Conservation (phyloP, 345 rosid species). For the Eucalyptus pumila region DNA sequence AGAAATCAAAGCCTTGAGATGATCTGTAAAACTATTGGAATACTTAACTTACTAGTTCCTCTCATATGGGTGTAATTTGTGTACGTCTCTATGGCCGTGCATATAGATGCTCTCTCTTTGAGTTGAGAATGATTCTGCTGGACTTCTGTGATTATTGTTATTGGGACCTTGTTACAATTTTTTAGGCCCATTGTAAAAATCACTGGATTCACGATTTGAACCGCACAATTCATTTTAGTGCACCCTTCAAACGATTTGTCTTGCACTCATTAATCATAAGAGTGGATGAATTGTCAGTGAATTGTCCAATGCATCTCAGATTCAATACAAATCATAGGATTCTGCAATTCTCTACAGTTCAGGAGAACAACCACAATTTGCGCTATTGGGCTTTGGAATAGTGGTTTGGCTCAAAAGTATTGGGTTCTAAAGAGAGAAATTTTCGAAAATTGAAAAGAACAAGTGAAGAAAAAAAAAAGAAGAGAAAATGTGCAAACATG, state of each 20-base stretch:
- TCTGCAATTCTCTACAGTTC: not conserved
- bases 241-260: not conserved
- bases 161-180: not conserved
- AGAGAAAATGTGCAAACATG: not conserved
- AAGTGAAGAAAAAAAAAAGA: not conserved
- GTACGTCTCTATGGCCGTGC: not conserved
- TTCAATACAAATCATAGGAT: not conserved
- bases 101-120: not conserved
- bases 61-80: not conserved
- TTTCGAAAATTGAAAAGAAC: not conserved
- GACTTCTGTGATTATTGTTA: not conserved
- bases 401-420: not conserved
- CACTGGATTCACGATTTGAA: not conserved
- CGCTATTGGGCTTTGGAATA: not conserved
- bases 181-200: not conserved
- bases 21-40: not conserved
- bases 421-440: not conserved
- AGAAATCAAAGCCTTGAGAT: not conserved
- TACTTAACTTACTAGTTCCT: not conserved
- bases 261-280: not conserved
- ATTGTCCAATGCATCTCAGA: not conserved
- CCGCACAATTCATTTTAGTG: accelerated
- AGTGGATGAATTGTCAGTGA: not conserved
- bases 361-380: not conserved
- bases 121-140: not conserved